Evolutionary conservation across 306 rosid genomes (phyloP).

Genomic region (Ormosia semicastrata): DNA sequence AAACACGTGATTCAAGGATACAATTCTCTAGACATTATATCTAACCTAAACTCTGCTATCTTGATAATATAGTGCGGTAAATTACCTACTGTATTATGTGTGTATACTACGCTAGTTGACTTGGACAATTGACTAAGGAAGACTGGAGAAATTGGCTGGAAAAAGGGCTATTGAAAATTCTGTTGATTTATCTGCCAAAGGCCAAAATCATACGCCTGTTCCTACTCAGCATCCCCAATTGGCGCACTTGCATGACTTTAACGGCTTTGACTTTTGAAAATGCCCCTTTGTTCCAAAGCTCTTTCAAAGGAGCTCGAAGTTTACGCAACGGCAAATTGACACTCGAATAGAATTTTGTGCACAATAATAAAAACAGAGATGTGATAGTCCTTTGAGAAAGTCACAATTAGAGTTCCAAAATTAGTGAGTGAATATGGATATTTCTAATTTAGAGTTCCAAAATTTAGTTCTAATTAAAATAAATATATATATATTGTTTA

Average conservation of each 20-base stretch:
- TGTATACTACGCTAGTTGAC: slow-evolving; percentile 31
- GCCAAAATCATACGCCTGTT: not conserved
- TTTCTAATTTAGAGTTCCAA: not conserved
- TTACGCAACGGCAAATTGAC: not conserved
- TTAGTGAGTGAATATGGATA: not conserved
- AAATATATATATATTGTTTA: too few relatives aligned
- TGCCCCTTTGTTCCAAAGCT: not conserved
- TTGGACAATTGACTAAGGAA: not conserved
- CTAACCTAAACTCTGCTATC: not conserved
- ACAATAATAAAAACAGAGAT: not conserved
- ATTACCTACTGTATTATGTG: not conserved
- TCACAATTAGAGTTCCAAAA: too few relatives aligned
- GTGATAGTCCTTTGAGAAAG: too few relatives aligned
- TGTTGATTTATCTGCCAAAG: not conserved
- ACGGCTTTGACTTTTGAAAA: not conserved
- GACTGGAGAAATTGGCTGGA: slow-evolving; percentile 5
- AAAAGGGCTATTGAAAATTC: not conserved
- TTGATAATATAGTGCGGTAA: not conserved
- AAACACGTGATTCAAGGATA: not conserved
- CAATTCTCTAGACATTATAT: not conserved
- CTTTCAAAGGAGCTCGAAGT: not conserved
- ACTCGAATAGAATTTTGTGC: not conserved
- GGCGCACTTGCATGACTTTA: not conserved
- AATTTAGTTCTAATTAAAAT: too few relatives aligned
- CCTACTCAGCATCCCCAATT: not conserved